A percentile compares a stretch with the other conserved stretches of the same genome.
Evolutionary conservation across 2,329 filamentous ascomycete species (phyloP).

Genomic region (Geosmithia morbida): DNA sequence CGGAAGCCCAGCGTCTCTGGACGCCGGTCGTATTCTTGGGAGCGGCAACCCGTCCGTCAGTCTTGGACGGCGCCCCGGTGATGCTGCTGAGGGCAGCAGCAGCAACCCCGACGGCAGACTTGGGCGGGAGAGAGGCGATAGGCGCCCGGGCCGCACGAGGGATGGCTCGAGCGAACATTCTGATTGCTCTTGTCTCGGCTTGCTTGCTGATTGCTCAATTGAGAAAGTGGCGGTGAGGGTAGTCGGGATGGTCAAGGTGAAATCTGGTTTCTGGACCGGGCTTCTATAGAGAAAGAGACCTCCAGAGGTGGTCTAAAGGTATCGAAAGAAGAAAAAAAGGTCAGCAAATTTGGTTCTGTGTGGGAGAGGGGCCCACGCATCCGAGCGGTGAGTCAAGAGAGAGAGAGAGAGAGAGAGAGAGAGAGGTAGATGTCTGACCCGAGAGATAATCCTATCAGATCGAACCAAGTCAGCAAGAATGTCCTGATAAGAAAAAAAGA

Average conservation of each 20-base stretch:
- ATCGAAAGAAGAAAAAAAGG: constrained; percentile 1
- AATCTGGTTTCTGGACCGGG: constrained; percentile 8
- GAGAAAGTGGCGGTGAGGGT: background rate
- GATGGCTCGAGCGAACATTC: background rate
- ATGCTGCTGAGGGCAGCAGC: constrained; percentile 1
- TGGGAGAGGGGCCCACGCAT: background rate
- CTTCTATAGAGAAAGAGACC: constrained; percentile 18
- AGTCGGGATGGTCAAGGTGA: background rate
- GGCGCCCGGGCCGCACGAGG: background rate
- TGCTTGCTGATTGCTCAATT: background rate
- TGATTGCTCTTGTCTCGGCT: background rate
- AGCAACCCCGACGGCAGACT: background rate
- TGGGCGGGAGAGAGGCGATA: background rate
- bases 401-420: constrained; percentile 29
- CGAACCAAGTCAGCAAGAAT: constrained; percentile 24
- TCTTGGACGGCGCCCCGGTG: background rate
- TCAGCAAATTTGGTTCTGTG: background rate
- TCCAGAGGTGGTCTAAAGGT: constrained; percentile 25
- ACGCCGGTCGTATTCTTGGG: background rate
- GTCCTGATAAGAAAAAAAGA: constrained; percentile 3
- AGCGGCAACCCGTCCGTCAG: background rate
- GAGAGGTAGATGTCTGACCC: constrained; percentile 45
- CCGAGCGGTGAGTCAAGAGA: constrained; percentile 16
- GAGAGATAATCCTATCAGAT: constrained; percentile 59
- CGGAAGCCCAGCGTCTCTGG: background rate